Percentiles rank a stretch among this genome's conserved stretches.
Conservation (phyloP, 2,329 filamentous ascomycete species). For the Colletotrichum euphorbiae region DNA sequence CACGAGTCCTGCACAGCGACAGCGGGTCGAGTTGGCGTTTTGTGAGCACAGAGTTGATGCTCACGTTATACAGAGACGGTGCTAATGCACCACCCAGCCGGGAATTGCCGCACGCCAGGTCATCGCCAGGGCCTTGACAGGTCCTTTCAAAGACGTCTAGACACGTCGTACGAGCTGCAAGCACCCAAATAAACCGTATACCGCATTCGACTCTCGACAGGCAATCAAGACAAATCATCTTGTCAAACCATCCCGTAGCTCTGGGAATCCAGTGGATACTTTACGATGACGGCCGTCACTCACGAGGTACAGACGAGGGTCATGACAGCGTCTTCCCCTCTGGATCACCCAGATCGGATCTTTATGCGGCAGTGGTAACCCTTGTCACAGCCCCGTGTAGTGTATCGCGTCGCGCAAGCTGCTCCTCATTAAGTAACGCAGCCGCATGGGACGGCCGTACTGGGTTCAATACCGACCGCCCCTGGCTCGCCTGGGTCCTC, state of each 20-base stretch:
- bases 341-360: slow-evolving; percentile 32
- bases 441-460: slow-evolving; percentile 32
- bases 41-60: neutral
- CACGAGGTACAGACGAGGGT: slow-evolving; percentile 7
- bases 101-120: slow-evolving; percentile 24
- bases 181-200: slow-evolving; percentile 29
- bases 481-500: slow-evolving; percentile 18
- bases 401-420: slow-evolving; percentile 39
- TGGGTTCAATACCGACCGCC: slow-evolving; percentile 26
- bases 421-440: slow-evolving; percentile 40
- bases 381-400: slow-evolving; percentile 38
- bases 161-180: slow-evolving; percentile 36
- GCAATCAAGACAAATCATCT: slow-evolving; percentile 27
- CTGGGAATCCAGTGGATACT: slow-evolving; percentile 37
- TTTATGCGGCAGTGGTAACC: slow-evolving; percentile 24
- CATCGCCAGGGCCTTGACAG: slow-evolving; percentile 15
- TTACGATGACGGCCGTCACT: slow-evolving; percentile 34
- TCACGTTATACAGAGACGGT: slow-evolving; percentile 17
- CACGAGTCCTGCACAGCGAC: neutral
- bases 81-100: slow-evolving; percentile 13
- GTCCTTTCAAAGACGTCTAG: slow-evolving; percentile 14
- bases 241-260: slow-evolving; percentile 33
- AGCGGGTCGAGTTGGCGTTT: neutral
- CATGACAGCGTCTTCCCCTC: slow-evolving; percentile 3
- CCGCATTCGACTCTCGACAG: slow-evolving; percentile 27